Evolutionary conservation across 2,329 filamentous ascomycete species (phyloP), one percentile per base, ranked within the genome.

Genomic region (Teratosphaeria viscida): DNA sequence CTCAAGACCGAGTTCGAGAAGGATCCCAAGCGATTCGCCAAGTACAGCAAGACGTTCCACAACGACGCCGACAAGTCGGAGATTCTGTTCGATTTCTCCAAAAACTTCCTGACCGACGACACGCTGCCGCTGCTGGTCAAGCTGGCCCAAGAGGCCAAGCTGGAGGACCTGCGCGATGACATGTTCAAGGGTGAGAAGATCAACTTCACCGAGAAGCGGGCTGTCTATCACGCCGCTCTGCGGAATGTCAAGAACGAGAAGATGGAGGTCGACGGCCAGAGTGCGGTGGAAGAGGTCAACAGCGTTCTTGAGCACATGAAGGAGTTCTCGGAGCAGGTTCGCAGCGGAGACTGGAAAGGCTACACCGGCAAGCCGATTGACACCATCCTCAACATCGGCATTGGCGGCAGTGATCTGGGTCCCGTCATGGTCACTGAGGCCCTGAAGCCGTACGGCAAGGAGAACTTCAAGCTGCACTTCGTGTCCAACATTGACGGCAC

Each of bases 401-500:
- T 99, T 75, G 94, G 94, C 76, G 94, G 94, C 66, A 97, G 94
- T 61, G 94, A 99, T 75, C 88, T 99, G 66, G 94, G 94, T 61
- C 94, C 94, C 37, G 94, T 99, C 74, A 99, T 99, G 94, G 94
- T 99, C 68, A 94, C 92, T 49, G 94, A 99, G 79, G 92, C 94
- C 54, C 85, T 99, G 70, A 97, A 96, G 83, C 83, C 91, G 73
- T 99, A 99, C 76, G 89, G 90, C 55, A 87, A 90, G 74, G 84
- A 86, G 62, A 86, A 88, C 76, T 84, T 91, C 79, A 96, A 86
- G 65, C 84, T 97, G 54, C 92, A 97, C 83, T 99, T 99, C 71
- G 94, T 99, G 68, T 97, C 92, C 80, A 99, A 99, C 83, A 97
- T 99, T 73, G 94, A 99, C 74, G 94, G 94, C 67, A 99, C 94